A percentile compares a stretch with the other conserved stretches of the same genome.
Conservation (phyloP, 2,329 filamentous ascomycete species). For the Mycosphaerella arachidis region DNA sequence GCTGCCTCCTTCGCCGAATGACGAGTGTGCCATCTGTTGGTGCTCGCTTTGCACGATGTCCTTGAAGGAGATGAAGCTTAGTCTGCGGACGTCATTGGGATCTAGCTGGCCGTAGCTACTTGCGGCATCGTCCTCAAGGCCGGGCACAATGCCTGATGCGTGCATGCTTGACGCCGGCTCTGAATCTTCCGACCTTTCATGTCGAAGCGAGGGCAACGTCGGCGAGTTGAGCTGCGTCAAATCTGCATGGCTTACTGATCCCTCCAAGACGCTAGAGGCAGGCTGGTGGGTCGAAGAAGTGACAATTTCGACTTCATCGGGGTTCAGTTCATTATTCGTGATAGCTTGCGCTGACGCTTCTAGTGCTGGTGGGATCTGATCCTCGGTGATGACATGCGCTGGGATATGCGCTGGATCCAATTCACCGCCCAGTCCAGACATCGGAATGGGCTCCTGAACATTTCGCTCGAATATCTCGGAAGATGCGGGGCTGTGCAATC, state of each 20-base stretch:
- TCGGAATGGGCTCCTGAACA: conserved; percentile 65
- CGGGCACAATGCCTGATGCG: conserved; percentile 71
- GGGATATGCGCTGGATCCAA: conserved; percentile 77
- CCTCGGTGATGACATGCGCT: conserved; percentile 87
- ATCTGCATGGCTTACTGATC: conserved; percentile 27
- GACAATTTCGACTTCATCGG: conserved; percentile 87
- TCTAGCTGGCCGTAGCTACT: conserved; percentile 77
- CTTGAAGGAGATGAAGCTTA: conserved; percentile 95
- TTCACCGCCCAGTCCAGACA: conserved; percentile 57
- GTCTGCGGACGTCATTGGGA: conserved; percentile 68
- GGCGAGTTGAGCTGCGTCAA: conserved; percentile 23
- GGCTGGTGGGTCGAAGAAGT: conserved; percentile 81
- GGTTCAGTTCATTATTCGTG: conserved; percentile 77
- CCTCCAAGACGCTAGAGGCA: conserved; percentile 58
- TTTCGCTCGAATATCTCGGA: conserved; percentile 86
- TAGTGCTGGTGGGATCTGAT: conserved; percentile 85
- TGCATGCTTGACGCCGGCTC: conserved; percentile 70
- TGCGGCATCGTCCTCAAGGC: conserved; percentile 53
- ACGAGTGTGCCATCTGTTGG: conserved; percentile 24
- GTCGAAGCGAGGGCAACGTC: conserved; percentile 9
- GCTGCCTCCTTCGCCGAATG: conserved; percentile 50
- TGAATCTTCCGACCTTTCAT: conserved; percentile 18
- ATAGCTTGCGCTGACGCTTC: conserved; percentile 90
- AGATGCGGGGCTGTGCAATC: conserved; percentile 71
- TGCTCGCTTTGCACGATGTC: conserved; percentile 89